Evolutionary conservation across 169 alveolate species (phyloP).

Genomic region (Perkinsus marinus): DNA sequence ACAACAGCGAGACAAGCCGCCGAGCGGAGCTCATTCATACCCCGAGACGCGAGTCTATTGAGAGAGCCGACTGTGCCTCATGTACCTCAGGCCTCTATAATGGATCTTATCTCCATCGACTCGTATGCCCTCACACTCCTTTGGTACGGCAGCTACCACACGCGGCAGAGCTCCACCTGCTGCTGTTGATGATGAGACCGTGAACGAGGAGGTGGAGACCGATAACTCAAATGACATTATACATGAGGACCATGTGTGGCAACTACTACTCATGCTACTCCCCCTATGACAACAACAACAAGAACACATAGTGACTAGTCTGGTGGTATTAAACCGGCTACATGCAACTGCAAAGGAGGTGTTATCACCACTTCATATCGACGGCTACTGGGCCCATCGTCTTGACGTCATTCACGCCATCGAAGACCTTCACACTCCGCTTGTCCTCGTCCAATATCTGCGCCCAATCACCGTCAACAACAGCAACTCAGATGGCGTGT

Average conservation of each 20-base stretch:
- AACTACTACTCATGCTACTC: not conserved
- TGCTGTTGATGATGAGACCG: not conserved
- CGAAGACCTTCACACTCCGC: not conserved
- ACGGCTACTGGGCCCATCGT: not conserved
- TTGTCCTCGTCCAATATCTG: not conserved
- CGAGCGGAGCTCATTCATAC: too few species aligned
- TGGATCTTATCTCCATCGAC: not conserved
- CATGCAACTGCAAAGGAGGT: not conserved
- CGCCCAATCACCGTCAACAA: not conserved
- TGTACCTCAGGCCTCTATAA: not conserved
- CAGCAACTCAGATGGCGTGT: not conserved
- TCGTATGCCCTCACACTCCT: not conserved
- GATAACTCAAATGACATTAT: not conserved
- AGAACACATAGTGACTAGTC: not conserved
- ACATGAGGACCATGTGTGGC: not conserved
- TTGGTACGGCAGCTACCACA: not conserved
- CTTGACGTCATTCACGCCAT: not conserved
- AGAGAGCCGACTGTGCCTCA: too few species aligned
- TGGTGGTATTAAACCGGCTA: not conserved
- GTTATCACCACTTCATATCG: not conserved
- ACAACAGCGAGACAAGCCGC: too few species aligned
- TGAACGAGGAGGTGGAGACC: not conserved
- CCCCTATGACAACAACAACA: too few species aligned
- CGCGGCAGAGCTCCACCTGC: not conserved
- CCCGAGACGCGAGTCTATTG: too few species aligned